These are phyloP conservation scores for Fistulifera pelliculosa DNA, from an alignment of 108 stramenopile species.

Conservation along the genomic window DNA sequence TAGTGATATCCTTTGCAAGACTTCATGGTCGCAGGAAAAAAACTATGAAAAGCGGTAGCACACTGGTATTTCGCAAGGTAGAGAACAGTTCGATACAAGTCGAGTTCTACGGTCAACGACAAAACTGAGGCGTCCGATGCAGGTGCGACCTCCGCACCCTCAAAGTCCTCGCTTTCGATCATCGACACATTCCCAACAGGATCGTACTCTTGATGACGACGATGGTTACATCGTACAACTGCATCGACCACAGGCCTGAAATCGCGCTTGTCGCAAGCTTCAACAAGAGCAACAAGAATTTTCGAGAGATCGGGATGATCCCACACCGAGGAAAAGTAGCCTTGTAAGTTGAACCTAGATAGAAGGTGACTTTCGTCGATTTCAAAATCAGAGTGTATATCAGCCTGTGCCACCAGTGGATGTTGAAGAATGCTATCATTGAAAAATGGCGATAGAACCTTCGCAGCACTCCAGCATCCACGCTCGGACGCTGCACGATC, in stretches of 20 bases:
- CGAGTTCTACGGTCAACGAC: conserved; percentile 26
- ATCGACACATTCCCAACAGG: neutral
- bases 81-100: conserved; percentile 68
- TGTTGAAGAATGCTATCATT: neutral
- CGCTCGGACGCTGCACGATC: conserved; percentile 52
- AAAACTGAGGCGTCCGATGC: neutral
- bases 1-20: conserved; percentile 85
- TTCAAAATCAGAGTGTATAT: conserved; percentile 10
- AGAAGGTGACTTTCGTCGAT: conserved; percentile 53
- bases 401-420: neutral
- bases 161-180: neutral
- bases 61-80: conserved; percentile 83
- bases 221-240: conserved; percentile 46
- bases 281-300: conserved; percentile 63
- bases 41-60: conserved; percentile 63
- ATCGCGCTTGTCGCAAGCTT: conserved; percentile 78
- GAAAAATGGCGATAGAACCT: conserved; percentile 25
- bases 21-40: conserved; percentile 42
- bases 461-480: conserved; percentile 57
- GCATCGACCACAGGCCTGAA: conserved; percentile 60
- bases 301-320: conserved; percentile 69
- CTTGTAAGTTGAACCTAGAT: conserved; percentile 60
- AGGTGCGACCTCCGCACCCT: neutral
- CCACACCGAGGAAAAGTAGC: conserved; percentile 66
- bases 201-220: conserved; percentile 16